Conservation (phyloP, 31 red algal genomes). For the Odonthalia washingtoniensis region DNA sequence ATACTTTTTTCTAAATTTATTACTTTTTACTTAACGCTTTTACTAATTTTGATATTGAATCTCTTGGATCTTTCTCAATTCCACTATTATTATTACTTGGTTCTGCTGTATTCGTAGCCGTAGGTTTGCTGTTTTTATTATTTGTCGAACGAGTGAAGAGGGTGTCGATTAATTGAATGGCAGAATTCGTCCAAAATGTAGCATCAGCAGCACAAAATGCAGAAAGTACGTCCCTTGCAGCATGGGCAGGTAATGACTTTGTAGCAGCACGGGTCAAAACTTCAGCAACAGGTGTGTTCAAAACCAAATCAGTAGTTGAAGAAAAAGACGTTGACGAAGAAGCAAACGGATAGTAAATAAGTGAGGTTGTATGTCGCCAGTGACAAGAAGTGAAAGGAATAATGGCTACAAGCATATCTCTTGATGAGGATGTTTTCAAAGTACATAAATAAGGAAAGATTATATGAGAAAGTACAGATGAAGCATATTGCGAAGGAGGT, state of each 20-base stretch:
- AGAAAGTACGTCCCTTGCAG: constrained; percentile 19
- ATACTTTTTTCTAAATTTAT: constrained; percentile 66
- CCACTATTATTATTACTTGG: too few species aligned
- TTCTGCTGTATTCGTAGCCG: too few species aligned
- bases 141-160: constrained; percentile 30
- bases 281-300: constrained; percentile 61
- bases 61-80: too few species aligned
- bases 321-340: too few species aligned
- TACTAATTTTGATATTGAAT: too few species aligned
- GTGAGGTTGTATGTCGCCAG: constrained; percentile 51
- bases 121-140: too few species aligned
- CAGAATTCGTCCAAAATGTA: constrained; percentile 65
- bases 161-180: constrained; percentile 59
- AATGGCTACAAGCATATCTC: constrained; percentile 56
- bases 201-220: constrained; percentile 25
- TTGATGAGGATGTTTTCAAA: constrained; percentile 49
- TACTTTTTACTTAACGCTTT: constrained; percentile 51
- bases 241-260: constrained; percentile 17
- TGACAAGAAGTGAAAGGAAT: constrained; percentile 35
- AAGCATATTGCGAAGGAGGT: constrained; percentile 15
- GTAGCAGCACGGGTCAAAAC: constrained; percentile 28
- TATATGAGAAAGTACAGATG: constrained; percentile 1
- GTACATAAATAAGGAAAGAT: constrained; percentile 43
- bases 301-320: too few species aligned
- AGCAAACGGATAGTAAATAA: constrained; percentile 25